These are phyloP conservation scores for Rhodotorula sp. DNA, from an alignment of 1,284 basidiomycete species.

Conservation along the genomic window DNA sequence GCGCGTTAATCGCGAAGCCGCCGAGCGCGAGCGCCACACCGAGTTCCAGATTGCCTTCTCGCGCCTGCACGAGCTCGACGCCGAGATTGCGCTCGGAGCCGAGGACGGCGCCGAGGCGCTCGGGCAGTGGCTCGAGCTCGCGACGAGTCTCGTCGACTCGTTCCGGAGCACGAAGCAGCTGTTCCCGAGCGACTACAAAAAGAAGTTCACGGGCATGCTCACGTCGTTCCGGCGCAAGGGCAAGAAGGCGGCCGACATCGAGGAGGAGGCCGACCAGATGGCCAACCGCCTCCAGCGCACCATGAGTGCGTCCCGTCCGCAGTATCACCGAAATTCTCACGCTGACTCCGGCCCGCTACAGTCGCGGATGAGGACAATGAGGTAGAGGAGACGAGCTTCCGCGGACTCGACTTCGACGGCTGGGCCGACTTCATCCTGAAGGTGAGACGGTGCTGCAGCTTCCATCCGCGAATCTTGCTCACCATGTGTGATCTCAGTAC, in stretches of 20 bases:
- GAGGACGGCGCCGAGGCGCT: slow-evolving; percentile 48
- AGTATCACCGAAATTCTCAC: not conserved
- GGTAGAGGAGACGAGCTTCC: slow-evolving; percentile 62
- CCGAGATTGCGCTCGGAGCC: slow-evolving; percentile 49
- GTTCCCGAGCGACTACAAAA: slow-evolving; percentile 65
- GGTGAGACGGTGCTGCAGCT: slow-evolving; percentile 55
- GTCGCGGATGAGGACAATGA: slow-evolving; percentile 45
- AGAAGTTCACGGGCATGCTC: slow-evolving; percentile 47
- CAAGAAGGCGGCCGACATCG: slow-evolving; percentile 52
- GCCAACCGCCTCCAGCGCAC: slow-evolving; percentile 71
- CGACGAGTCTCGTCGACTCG: slow-evolving; percentile 80
- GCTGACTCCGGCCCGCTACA: not conserved
- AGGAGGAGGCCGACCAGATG: slow-evolving; percentile 70
- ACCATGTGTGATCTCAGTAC: slow-evolving; percentile 62
- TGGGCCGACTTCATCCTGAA: slow-evolving; percentile 86
- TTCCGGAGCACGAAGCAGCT: slow-evolving; percentile 82
- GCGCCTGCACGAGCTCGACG: slow-evolving; percentile 52
- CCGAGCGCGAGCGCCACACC: slow-evolving; percentile 43
- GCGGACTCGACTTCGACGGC: slow-evolving; percentile 77
- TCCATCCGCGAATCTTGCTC: not conserved
- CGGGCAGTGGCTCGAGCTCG: slow-evolving; percentile 72
- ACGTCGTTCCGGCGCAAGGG: slow-evolving; percentile 34
- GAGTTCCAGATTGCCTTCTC: slow-evolving; percentile 52
- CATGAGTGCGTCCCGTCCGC: slow-evolving; percentile 57
- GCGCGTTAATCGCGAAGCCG: slow-evolving; percentile 19